Evolutionary conservation across 352 stramenopile genomes (phyloP).

Genomic region (Phytophthora cryptogea): DNA sequence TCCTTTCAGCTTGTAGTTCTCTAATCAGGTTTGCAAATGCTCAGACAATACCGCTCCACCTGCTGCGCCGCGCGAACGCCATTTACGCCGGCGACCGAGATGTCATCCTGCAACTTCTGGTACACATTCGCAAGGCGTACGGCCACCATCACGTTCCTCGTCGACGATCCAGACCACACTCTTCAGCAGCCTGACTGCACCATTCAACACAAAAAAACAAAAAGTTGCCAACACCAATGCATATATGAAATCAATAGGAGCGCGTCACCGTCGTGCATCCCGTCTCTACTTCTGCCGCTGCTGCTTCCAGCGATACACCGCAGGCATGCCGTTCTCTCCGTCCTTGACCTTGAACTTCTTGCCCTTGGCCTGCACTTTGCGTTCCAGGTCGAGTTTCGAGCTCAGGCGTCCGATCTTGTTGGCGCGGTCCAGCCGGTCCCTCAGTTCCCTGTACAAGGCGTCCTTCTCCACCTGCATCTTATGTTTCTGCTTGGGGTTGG

Average conservation of each 20-base stretch:
- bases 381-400: constrained; percentile 77
- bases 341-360: constrained; percentile 82
- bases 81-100: constrained; percentile 42
- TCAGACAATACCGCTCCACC: constrained; percentile 55
- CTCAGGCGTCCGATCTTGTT: constrained; percentile 75
- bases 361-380: constrained; percentile 86
- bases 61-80: constrained; percentile 45
- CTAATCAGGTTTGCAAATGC: neutral
- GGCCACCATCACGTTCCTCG: constrained; percentile 28
- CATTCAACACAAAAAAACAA: constrained; percentile 1
- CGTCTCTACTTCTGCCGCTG: constrained; percentile 79
- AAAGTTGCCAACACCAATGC: constrained; percentile 16
- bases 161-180: constrained; percentile 9
- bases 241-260: constrained; percentile 19
- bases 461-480: constrained; percentile 68
- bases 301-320: constrained; percentile 90
- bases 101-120: constrained; percentile 46
- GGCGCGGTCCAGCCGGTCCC: constrained; percentile 66
- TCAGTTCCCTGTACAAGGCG: constrained; percentile 68
- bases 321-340: constrained; percentile 65
- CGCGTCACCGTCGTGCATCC: neutral
- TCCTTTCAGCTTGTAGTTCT: neutral
- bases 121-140: constrained; percentile 54
- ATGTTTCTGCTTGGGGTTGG: constrained; percentile 48
- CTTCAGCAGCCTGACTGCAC: constrained; percentile 14